Conservation (phyloP, 768 basidiomycete genomes). For the Tylopilus felleus region DNA sequence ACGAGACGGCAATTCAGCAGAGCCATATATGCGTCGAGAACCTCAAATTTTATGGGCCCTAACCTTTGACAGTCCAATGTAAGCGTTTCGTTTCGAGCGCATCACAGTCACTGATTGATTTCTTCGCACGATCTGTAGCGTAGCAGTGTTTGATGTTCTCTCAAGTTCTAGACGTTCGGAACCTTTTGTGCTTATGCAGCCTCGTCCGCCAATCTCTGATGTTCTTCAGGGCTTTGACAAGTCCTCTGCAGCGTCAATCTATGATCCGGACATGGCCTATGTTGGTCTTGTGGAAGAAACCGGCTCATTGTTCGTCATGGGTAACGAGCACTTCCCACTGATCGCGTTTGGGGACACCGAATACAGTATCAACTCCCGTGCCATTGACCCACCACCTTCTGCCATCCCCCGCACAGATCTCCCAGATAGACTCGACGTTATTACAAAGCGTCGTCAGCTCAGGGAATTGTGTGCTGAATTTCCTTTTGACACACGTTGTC, state of each 20-base stretch:
- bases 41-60: constrained; percentile 55
- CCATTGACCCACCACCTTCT: constrained; percentile 37
- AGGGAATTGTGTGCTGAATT: constrained; percentile 38
- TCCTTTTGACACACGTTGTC: constrained; percentile 51
- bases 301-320: constrained; percentile 82
- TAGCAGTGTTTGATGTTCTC: constrained; percentile 80
- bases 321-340: constrained; percentile 75
- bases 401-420: constrained; percentile 31
- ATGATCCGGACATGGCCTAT: constrained; percentile 61
- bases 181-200: constrained; percentile 85
- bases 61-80: constrained; percentile 67
- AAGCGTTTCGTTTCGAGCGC: constrained; percentile 24
- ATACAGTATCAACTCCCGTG: constrained; percentile 28
- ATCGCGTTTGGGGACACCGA: constrained; percentile 64
- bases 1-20: constrained; percentile 22
- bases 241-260: constrained; percentile 35
- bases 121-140: constrained; percentile 41
- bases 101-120: constrained; percentile 9
- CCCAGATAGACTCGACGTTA: constrained; percentile 41
- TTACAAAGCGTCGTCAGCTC: constrained; percentile 44
- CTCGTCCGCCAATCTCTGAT: constrained; percentile 70
- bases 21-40: constrained; percentile 30
- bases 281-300: constrained; percentile 74
- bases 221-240: constrained; percentile 53
- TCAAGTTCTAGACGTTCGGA: constrained; percentile 42